These are phyloP conservation scores for Colletotrichum orchidophilum DNA, from an alignment of 2,329 filamentous ascomycete genomes.

Conservation along the genomic window DNA sequence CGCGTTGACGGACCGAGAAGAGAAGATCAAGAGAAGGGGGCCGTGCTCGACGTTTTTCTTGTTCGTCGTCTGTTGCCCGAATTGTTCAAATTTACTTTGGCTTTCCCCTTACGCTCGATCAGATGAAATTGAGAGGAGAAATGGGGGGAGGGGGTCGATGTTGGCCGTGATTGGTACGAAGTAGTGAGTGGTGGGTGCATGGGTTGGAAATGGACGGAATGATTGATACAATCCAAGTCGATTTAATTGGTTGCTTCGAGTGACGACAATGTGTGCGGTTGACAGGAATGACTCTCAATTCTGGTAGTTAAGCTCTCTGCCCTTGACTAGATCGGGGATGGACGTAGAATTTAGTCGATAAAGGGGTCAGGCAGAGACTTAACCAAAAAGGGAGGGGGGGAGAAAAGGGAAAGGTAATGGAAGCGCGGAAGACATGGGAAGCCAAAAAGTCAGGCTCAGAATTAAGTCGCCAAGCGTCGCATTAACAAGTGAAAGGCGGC, in stretches of 20 bases:
- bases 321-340: conserved; percentile 17
- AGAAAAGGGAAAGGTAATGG: conserved; percentile 10
- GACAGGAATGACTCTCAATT: neutral
- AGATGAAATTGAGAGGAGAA: neutral
- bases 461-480: neutral
- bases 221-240: neutral
- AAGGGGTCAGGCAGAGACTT: neutral
- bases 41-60: conserved; percentile 14
- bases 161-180: neutral
- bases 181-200: neutral
- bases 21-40: conserved; percentile 15
- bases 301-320: neutral
- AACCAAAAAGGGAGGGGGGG: neutral
- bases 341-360: conserved; percentile 6
- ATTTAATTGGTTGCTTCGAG: conserved; percentile 18
- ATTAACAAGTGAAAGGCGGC: conserved; percentile 3
- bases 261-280: neutral
- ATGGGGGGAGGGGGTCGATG: neutral
- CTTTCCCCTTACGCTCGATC: conserved; percentile 7
- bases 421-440: conserved; percentile 2
- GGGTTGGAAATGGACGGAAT: neutral
- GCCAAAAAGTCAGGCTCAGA: neutral
- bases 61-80: neutral
- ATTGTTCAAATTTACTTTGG: neutral
- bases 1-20: conserved; percentile 24